phyloP scores from a whole-genome alignment of 2,329 filamentous ascomycete genomes.

The Colletotrichum sp. region DNA sequence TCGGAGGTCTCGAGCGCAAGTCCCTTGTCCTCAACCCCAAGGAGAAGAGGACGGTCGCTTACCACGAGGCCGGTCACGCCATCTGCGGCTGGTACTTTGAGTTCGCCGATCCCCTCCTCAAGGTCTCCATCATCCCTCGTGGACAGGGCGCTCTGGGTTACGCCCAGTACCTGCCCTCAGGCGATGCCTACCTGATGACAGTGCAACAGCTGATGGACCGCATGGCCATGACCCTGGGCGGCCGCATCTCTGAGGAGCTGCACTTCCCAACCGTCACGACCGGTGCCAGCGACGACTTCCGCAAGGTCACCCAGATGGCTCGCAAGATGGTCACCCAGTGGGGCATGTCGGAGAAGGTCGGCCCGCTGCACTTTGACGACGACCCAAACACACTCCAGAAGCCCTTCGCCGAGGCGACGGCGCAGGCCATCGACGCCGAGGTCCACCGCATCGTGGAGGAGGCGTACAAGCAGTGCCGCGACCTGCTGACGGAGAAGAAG shows the following conservation, averaged over 20 bases:
- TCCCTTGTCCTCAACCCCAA: slow-evolving; percentile 90
- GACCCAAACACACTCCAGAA: slow-evolving; percentile 85
- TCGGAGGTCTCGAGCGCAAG: slow-evolving; percentile 97
- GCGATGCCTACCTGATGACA: slow-evolving; percentile 95
- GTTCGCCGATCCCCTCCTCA: slow-evolving; percentile 94
- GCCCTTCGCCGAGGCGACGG: slow-evolving; percentile 94
- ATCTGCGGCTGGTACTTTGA: slow-evolving; percentile 99
- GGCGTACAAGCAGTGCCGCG: slow-evolving; percentile 89
- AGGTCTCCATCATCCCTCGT: slow-evolving; percentile 97
- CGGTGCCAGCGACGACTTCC: slow-evolving; percentile 95
- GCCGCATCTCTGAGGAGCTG: slow-evolving; percentile 92
- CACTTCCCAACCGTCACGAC: slow-evolving; percentile 97
- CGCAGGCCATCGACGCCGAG: slow-evolving; percentile 88
- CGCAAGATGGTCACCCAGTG: slow-evolving; percentile 99
- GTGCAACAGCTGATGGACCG: slow-evolving; percentile 96
- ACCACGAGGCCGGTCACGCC: slow-evolving; percentile 97
- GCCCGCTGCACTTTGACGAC: slow-evolving; percentile 89
- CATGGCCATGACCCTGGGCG: slow-evolving; percentile 99
- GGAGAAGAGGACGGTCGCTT: slow-evolving; percentile 95
- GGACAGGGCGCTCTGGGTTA: slow-evolving; percentile 94
- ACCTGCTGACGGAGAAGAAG: slow-evolving; percentile 85
- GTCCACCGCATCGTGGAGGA: slow-evolving; percentile 91
- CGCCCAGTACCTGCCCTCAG: slow-evolving; percentile 92
- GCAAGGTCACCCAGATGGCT: slow-evolving; percentile 96
- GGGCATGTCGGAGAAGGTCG: slow-evolving; percentile 96